Percentiles rank a stretch among this genome's conserved stretches.
phyloP scores from a whole-genome alignment of 495 filamentous ascomycete species.

The Penicillium malachiteum region DNA sequence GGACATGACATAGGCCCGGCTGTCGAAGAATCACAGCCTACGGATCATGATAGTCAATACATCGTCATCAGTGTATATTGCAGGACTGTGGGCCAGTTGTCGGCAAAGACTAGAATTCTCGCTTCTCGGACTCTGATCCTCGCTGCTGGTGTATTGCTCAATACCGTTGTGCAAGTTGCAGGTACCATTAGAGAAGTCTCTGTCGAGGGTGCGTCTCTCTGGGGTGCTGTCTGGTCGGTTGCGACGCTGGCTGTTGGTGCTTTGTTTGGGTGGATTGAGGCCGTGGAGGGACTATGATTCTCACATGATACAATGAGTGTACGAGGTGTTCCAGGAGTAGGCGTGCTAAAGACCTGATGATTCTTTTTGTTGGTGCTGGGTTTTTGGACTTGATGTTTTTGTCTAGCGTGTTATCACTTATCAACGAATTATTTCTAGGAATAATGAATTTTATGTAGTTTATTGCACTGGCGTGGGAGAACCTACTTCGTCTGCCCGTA shows the following conservation, averaged over 20 bases:
- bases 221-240: conserved; percentile 67
- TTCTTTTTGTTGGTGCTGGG: conserved; percentile 4
- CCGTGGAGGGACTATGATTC: conserved; percentile 37
- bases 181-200: conserved; percentile 66
- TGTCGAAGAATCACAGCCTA: conserved; percentile 52
- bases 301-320: background rate
- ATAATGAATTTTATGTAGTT: too few relatives aligned
- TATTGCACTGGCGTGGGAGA: too few relatives aligned
- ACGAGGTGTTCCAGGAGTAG: background rate
- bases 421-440: too few relatives aligned
- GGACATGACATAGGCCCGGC: conserved; percentile 39
- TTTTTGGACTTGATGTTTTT: conserved; percentile 1
- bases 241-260: conserved; percentile 58
- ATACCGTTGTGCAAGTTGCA: conserved; percentile 64
- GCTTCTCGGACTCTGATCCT: conserved; percentile 62
- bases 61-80: conserved; percentile 54
- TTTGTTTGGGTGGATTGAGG: conserved; percentile 59
- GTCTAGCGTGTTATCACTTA: too few relatives aligned
- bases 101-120: conserved; percentile 62
- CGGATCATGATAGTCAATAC: conserved; percentile 59
- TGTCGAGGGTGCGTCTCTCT: conserved; percentile 62
- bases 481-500: too few relatives aligned
- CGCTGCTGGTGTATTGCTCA: conserved; percentile 52
- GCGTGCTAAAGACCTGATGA: background rate
- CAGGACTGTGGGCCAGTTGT: conserved; percentile 53